Evolutionary conservation across 257 asterid genomes (phyloP), one percentile per base, ranked within the genome.

Genomic region (Solanum pimpinellifolium): DNA sequence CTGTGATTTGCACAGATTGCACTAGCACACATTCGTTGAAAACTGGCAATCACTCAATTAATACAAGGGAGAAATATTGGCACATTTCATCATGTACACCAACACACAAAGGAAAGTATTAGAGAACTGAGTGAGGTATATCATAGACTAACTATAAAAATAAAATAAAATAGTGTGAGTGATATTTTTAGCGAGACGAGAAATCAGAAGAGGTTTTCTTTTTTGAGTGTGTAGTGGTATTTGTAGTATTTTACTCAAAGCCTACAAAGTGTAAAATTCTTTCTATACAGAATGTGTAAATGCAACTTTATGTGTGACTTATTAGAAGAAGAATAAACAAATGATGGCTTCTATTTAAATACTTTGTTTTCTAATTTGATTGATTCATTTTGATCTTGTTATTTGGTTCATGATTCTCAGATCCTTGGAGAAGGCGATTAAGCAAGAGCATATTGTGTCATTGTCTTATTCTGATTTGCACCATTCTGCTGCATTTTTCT

Each of bases 341-440:
- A 60, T 60, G 5, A 60, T 60, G 27, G 29, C 69, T 9, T 60
- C 13, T 60, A 4, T 23, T 23, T 23, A 5, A 5, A 18, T 56
- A 14, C 37, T 29, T 72, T 18, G 78, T 72, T 72, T 72, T 72
- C 78, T 72, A 33, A 33, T 35, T 35, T 74, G 49, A 37, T 37
- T 37, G 81, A 74, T 39, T 74, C 81, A 4, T 74, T 74, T 37
- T 74, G 49, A 83, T 60, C 33, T 65, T 89, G 81, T 85, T 93
- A 85, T 86, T 76, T 31, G 93, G 29, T 59, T 86, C 88, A 1
- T 76, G 92, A 77, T 85, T 88, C 21, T 86, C 91, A 93, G 72
- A 87, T 65, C 90, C 98, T 91, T 47, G 95, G 90, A 23, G 98
- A 97, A 87, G 99, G 98, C 7, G 98, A 94, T 66, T 95, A 98